A percentile compares a stretch with the other conserved stretches of the same genome.
Conservation (phyloP, 2,329 filamentous ascomycete species). For the Geoglossum cookeanum region DNA sequence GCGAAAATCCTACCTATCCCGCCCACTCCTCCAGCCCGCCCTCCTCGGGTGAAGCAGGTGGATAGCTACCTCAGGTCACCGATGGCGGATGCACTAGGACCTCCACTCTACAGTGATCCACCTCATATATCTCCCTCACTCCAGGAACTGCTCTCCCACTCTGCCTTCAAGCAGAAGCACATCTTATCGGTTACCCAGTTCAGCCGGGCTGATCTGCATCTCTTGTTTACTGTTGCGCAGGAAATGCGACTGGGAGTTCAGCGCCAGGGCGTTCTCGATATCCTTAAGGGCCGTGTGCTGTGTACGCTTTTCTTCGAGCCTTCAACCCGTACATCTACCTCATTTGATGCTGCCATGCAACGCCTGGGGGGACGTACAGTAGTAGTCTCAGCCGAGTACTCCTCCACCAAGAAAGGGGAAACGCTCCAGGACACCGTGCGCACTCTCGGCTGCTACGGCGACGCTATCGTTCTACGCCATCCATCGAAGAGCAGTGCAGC, state of each 20-base stretch:
- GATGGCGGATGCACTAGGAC: slow-evolving; percentile 17
- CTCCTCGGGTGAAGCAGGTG: too few species aligned
- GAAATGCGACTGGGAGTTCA: slow-evolving; percentile 95
- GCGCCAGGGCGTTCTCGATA: slow-evolving; percentile 70
- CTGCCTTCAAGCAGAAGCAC: slow-evolving; percentile 75
- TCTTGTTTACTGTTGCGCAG: slow-evolving; percentile 89
- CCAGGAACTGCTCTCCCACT: slow-evolving; percentile 54
- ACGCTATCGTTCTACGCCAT: slow-evolving; percentile 91
- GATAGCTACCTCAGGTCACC: too few species aligned
- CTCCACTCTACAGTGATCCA: slow-evolving; percentile 26
- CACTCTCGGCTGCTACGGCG: slow-evolving; percentile 83
- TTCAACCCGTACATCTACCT: slow-evolving; percentile 84
- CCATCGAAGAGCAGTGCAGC: slow-evolving; percentile 66
- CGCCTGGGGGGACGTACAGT: slow-evolving; percentile 79
- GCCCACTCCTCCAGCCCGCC: background rate
- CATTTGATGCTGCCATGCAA: slow-evolving; percentile 97
- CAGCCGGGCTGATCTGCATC: slow-evolving; percentile 66
- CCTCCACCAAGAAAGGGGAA: slow-evolving; percentile 88
- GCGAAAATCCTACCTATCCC: background rate
- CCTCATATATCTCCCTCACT: slow-evolving; percentile 40
- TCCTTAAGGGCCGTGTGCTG: slow-evolving; percentile 70
- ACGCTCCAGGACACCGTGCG: slow-evolving; percentile 82
- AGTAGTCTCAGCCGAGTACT: slow-evolving; percentile 61
- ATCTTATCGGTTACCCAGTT: slow-evolving; percentile 88
- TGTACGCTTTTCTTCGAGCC: slow-evolving; percentile 96